Conservation (phyloP, 331 rosid species). For the Phaseolus coccineus region DNA sequence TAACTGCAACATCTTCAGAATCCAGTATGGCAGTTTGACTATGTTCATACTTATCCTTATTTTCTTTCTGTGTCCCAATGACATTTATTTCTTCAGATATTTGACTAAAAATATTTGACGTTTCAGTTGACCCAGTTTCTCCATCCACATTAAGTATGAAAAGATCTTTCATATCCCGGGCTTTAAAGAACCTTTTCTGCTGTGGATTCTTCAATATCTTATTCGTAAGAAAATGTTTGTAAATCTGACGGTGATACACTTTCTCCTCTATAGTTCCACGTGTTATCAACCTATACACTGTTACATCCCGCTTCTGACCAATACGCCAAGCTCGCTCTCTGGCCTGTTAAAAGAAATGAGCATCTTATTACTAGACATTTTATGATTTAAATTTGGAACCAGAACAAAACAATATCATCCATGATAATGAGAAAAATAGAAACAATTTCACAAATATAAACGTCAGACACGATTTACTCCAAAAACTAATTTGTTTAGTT, state of each 20-base stretch:
- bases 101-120: conserved; percentile 80
- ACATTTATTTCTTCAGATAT: conserved; percentile 73
- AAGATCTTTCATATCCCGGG: conserved; percentile 99
- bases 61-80: conserved; percentile 62
- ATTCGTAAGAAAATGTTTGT: conserved; percentile 95
- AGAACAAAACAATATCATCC: conserved; percentile 17
- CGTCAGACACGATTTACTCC: conserved; percentile 13
- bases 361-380: conserved; percentile 27
- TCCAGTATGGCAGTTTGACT: conserved; percentile 37
- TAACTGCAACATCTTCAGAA: conserved; percentile 51
- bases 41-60: conserved; percentile 49
- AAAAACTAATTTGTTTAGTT: conserved; percentile 15
- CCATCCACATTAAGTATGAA: conserved; percentile 76
- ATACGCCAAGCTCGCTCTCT: conserved; percentile 99
- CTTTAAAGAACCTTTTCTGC: conserved; percentile 94
- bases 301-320: conserved; percentile 96
- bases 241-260: conserved; percentile 96
- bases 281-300: conserved; percentile 88
- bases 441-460: conserved; percentile 37
- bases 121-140: conserved; percentile 80
- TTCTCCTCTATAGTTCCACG: conserved; percentile 98
- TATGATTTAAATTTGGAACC: conserved; percentile 35
- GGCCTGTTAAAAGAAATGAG: conserved; percentile 65
- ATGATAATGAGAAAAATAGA: conserved; percentile 32
- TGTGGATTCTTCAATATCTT: conserved; percentile 94